These are phyloP conservation scores for Baorangia bicolor DNA, from an alignment of 768 basidiomycete species.

Conservation along the genomic window DNA sequence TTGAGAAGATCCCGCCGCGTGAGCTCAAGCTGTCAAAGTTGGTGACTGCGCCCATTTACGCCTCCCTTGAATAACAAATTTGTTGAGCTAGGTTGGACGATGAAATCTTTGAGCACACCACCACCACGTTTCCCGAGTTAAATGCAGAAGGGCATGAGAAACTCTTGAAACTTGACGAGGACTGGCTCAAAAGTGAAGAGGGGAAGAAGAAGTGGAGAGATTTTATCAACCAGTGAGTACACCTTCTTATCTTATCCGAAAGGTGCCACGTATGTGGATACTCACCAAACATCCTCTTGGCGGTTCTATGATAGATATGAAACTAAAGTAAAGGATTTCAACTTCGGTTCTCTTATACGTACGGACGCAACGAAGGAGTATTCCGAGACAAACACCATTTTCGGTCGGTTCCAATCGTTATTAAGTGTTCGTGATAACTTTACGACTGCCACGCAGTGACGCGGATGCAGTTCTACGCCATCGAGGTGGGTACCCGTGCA, in stretches of 20 bases:
- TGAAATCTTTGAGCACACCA: conserved; percentile 80
- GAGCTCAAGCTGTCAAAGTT: conserved; percentile 83
- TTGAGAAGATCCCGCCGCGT: conserved; percentile 75
- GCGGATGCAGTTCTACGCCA: conserved; percentile 77
- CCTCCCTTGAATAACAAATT: conserved; percentile 12
- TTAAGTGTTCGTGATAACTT: conserved; percentile 7
- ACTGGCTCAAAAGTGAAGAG: conserved; percentile 83
- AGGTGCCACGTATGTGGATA: conserved; percentile 2
- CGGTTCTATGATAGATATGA: conserved; percentile 60
- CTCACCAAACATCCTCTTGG: conserved; percentile 1
- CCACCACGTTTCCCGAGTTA: conserved; percentile 80
- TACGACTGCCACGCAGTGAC: conserved; percentile 14
- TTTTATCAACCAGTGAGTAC: conserved; percentile 71
- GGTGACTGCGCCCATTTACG: conserved; percentile 21
- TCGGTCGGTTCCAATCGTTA: conserved; percentile 53
- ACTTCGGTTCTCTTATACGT: conserved; percentile 94
- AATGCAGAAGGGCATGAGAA: conserved; percentile 45
- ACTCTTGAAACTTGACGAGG: conserved; percentile 72
- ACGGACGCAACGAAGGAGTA: conserved; percentile 80
- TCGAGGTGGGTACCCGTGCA: conserved; percentile 59
- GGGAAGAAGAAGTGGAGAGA: conserved; percentile 91
- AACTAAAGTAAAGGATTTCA: conserved; percentile 87
- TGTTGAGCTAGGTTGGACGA: conserved; percentile 69
- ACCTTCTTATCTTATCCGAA: neutral
- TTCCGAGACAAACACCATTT: conserved; percentile 89